A percentile compares a stretch with the other conserved stretches of the same genome.
Conservation (phyloP, 768 basidiomycete genomes). For the Mycena capillaripes region DNA sequence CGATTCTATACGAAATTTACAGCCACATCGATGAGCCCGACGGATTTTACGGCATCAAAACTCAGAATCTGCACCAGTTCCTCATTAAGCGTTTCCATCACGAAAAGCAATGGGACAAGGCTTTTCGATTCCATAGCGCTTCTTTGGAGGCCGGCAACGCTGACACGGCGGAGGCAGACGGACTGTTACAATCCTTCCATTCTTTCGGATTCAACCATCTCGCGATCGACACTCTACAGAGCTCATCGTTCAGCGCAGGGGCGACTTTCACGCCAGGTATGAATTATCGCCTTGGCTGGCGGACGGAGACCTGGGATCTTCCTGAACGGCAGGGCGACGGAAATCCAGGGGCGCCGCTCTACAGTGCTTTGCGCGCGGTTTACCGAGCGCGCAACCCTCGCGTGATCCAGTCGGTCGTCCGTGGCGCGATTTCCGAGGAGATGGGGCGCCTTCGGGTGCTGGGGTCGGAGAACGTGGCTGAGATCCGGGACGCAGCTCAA, state of each 20-base stretch:
- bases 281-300: slow-evolving; percentile 90
- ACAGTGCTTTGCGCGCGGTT: slow-evolving; percentile 84
- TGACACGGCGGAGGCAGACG: slow-evolving; percentile 63
- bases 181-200: slow-evolving; percentile 85
- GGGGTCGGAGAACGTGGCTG: slow-evolving; percentile 84
- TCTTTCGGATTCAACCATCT: slow-evolving; percentile 92
- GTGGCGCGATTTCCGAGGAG: slow-evolving; percentile 68
- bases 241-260: slow-evolving; percentile 50
- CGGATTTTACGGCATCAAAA: slow-evolving; percentile 95
- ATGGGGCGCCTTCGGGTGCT: slow-evolving; percentile 74
- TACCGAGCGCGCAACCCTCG: slow-evolving; percentile 79
- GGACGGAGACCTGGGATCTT: slow-evolving; percentile 96
- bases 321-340: slow-evolving; percentile 68
- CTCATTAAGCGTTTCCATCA: slow-evolving; percentile 91
- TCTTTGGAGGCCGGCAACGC: slow-evolving; percentile 73
- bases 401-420: slow-evolving; percentile 63
- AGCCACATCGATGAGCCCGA: slow-evolving; percentile 97
- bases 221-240: slow-evolving; percentile 78
- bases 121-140: slow-evolving; percentile 92
- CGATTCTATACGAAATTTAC: slow-evolving; percentile 92
- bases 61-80: slow-evolving; percentile 81
- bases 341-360: slow-evolving; percentile 73
- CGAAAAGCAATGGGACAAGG: slow-evolving; percentile 93
- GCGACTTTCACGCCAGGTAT: slow-evolving; percentile 58
- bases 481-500: slow-evolving; percentile 76